Evolutionary conservation across 495 filamentous ascomycete genomes (phyloP), one percentile per base, ranked within the genome.

Genomic region (Penicillium lividum): DNA sequence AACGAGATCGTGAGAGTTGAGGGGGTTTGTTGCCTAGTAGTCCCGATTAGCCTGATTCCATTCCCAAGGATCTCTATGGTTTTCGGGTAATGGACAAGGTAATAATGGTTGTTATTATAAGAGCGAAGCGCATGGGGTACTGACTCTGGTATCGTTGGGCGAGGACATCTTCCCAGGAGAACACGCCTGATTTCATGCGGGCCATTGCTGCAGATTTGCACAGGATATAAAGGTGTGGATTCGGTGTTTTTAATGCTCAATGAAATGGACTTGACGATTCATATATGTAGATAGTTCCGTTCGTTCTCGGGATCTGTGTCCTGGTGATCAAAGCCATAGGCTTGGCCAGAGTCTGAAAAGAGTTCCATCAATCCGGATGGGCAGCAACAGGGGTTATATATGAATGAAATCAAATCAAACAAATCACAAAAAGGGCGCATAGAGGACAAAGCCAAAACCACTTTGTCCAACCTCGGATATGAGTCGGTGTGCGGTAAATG

Each of bases 131-230:
- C 13, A 25, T 28, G 28, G 38, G 6, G 46, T 30, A 73, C 73
- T 66, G 25, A 80, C 77, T 78, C 57, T 76, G 73, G 61, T 77
- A 78, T 57, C 74, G 72, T 45, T 80, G 75, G 22, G 72, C 69
- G 40, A 80, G 60, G 7, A 80, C 75, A 67, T 80, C 77, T 60
- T 80, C 75, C 75, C 77, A 78, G 5, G 75, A 78, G 59, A 78
- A 78, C 1, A 77, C 73, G 0, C 77, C 77, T 36, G 69, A 68
- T 61, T 73, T 77, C 44, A 69, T 67, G 54, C 74, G 70, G 13
- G 73, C 67, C 77, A 79, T 79, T 53, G 59, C 22, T 45, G 38
- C 11, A 51, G 18, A 52, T 27, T 28, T 8, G 7, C 33, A 36
- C 33, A 8, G 33, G 5, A 10, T 11, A 11, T 36, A 4, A 4